Base-by-base conservation (phyloP, 148 eudicot genomes). In the Rhododendron ovatum region DNA sequence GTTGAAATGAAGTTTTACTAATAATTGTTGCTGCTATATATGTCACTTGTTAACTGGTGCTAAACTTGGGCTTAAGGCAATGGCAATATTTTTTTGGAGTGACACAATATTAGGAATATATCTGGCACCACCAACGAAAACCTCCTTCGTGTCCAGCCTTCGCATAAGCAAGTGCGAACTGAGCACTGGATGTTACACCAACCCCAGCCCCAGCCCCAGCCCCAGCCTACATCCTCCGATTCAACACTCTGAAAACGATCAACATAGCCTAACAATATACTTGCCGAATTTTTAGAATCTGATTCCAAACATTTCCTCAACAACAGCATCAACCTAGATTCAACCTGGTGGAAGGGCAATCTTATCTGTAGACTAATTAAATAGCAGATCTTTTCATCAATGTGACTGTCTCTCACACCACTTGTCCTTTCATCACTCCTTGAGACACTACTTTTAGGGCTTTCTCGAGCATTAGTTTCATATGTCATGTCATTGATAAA, bases 161-260 rank as follows among this genome's bases (percentile, higher is more conserved):
- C 89, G 90, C 63, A 50, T 85, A 85, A 97, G 92, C 91, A 97
- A 91, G 87, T 95, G 94, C 7, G 96, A 97, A 89, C 92, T 86
- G 84, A 93, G 89, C 94, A 97, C 82, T 95, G 99, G 80, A 97
- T 95, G 88, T 97, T 97, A 80, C 98, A 95, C 99, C 99, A 97
- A 24, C 99, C 99, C 88, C 99, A 97, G 53, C 98, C 98, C 99
- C 99, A 97, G 26, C 99, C 99, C 88, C 99, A 97, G 53, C 98
- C 98, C 99, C 99, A 97, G 26, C 98, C 98, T 83, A 82, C 81
- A 86, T 93, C 99, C 89, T 92, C 94, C 30, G 93, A 88, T 39
- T 45, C 85, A n/a, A 57, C 83, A 87, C 95, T 93, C 85, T 93
- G 93, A 82, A 90, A 93, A 91, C 95, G 99, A 89, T 96, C 99